Evolutionary conservation across 768 basidiomycete genomes (phyloP), one percentile per base, ranked within the genome.

Genomic region (Peribolospora kevripleyi): DNA sequence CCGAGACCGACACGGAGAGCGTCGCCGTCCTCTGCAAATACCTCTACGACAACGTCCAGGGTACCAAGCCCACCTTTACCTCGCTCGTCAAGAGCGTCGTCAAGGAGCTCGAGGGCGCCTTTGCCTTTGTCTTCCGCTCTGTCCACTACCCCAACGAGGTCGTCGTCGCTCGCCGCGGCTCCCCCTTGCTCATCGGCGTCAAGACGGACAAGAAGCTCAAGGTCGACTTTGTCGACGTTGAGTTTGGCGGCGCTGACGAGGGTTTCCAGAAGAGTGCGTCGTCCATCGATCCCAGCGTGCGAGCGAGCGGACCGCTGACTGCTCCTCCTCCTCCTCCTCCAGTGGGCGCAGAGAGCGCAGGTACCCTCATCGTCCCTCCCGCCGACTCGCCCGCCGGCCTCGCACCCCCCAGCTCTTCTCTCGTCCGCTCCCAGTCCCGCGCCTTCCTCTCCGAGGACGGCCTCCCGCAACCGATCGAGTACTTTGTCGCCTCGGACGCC

Each of bases 141-240:
- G 69, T 68, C 42, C 88, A 97, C 72, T 98, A 78, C 74, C 93
- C 93, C 47, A 84, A 91, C 61, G 84, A 97, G 68, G 77, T 90
- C 60, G 90, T 97, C 59, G 84, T 84, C 52, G 87, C 90, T 56
- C 87, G 90, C 62, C 84, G 93, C 64, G 93, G 93, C 62, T 95
- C 91, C 10, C 93, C 93, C 39, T 78, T 98, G 40, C 70, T 97
- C 56, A 78, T 98, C 64, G 93, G 93, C 71, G 91, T 98, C 66
- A 97, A 97, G 80, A 97, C 93, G 13, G 91, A 98, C 67, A 90
- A 93, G 76, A 97, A 97, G 70, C 76, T 98, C 64, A 98, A 98
- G 74, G 91, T 97, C 45, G 93, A 98, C 71, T 97, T 98, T 62
- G 91, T 98, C 50, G 93, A 97, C 69, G 93, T 98, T 55, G 90